Evolutionary conservation across 2,329 filamentous ascomycete genomes (phyloP).

Genomic region (Botryotinia convoluta): DNA sequence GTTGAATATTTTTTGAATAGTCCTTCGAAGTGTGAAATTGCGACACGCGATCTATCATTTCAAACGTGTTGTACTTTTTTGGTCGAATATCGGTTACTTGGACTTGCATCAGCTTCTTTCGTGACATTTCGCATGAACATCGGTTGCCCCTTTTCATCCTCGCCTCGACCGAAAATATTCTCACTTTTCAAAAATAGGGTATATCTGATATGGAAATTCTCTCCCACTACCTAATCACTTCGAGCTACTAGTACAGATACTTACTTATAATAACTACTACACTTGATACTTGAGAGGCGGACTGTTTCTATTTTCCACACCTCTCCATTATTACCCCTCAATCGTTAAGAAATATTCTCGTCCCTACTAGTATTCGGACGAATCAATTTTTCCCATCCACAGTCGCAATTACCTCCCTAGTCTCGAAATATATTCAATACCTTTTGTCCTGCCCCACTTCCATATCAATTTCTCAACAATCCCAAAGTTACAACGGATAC

Average conservation of each 20-base stretch:
- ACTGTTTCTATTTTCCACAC: background rate
- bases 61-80: background rate
- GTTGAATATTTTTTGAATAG: background rate
- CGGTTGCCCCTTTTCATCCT: background rate
- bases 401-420: background rate
- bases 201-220: background rate
- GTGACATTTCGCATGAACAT: background rate
- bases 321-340: background rate
- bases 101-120: background rate
- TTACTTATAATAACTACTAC: background rate
- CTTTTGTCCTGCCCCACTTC: background rate
- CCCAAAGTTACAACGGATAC: background rate
- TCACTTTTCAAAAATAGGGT: background rate
- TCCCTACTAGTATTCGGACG: background rate
- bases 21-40: background rate
- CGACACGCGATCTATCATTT: background rate
- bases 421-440: background rate
- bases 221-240: background rate
- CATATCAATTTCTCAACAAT: background rate
- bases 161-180: background rate
- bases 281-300: too few relatives aligned
- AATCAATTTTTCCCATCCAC: background rate
- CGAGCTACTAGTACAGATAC: background rate
- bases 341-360: background rate
- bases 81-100: background rate